These are phyloP conservation scores for Blastobotrys indianensis DNA, from an alignment of 1,139 yeast species.

Conservation along the genomic window DNA sequence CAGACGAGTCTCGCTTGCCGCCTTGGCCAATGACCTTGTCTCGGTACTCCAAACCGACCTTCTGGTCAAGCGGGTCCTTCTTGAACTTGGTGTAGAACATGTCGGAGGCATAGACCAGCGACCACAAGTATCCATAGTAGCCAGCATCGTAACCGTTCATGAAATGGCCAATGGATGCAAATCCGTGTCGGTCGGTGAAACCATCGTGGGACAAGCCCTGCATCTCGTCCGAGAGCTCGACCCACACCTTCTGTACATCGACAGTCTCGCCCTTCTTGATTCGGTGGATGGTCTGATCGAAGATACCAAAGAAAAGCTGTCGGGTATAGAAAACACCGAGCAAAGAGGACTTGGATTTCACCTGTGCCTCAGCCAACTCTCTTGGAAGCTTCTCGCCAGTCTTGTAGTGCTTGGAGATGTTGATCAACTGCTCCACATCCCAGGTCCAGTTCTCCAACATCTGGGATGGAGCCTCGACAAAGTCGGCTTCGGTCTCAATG, in stretches of 20 bases:
- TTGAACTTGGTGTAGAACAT: slow-evolving; percentile 71
- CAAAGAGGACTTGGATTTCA: slow-evolving; percentile 66
- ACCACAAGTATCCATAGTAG: slow-evolving; percentile 81
- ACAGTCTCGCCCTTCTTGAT: slow-evolving; percentile 39
- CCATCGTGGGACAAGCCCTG: slow-evolving; percentile 51
- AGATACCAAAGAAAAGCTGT: slow-evolving; percentile 70
- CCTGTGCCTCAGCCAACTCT: slow-evolving; percentile 52
- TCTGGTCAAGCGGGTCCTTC: slow-evolving; percentile 57
- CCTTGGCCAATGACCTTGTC: slow-evolving; percentile 66
- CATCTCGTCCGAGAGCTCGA: slow-evolving; percentile 52
- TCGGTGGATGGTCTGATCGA: slow-evolving; percentile 69
- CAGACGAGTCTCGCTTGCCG: slow-evolving; percentile 65
- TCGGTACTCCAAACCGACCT: slow-evolving; percentile 60
- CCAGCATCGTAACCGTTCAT: slow-evolving; percentile 85
- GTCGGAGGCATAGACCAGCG: slow-evolving; percentile 80
- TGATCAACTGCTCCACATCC: slow-evolving; percentile 55
- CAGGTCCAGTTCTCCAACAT: slow-evolving; percentile 88
- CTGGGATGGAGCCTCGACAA: slow-evolving; percentile 87
- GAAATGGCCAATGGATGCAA: slow-evolving; percentile 74
- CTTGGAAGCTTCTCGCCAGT: slow-evolving; percentile 54
- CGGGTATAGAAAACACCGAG: slow-evolving; percentile 66
- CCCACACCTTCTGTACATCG: slow-evolving; percentile 57
- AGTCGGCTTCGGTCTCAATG: slow-evolving; percentile 71
- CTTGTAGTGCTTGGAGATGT: slow-evolving; percentile 58
- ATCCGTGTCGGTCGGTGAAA: slow-evolving; percentile 54